These are phyloP conservation scores for Aspergillus nomiae DNA, from an alignment of 2,329 filamentous ascomycete genomes.

Conservation along the genomic window DNA sequence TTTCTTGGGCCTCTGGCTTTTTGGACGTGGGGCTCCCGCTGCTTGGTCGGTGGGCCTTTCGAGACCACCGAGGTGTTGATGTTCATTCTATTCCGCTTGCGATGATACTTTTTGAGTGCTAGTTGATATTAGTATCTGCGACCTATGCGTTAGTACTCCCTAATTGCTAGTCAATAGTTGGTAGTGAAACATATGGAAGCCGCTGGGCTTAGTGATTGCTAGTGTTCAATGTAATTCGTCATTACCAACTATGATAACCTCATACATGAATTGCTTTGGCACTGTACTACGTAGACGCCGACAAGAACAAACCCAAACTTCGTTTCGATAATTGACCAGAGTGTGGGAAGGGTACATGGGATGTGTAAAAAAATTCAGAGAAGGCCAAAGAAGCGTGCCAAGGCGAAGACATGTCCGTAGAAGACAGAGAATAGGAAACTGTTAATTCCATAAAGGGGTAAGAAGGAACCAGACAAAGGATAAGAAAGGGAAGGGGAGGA, in stretches of 20 bases:
- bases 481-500: constrained; percentile 20
- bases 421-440: constrained; percentile 4
- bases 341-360: not conserved
- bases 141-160: not conserved
- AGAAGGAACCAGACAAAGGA: constrained; percentile 23
- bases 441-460: constrained; percentile 24
- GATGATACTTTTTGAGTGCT: not conserved
- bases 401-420: not conserved
- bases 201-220: not conserved
- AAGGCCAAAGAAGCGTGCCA: not conserved
- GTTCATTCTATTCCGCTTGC: not conserved
- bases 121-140: not conserved
- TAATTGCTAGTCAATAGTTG: not conserved
- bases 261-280: not conserved
- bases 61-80: not conserved
- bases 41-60: not conserved
- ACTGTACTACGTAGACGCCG: not conserved
- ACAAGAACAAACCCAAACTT: constrained; percentile 3
- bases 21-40: constrained; percentile 10
- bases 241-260: not conserved
- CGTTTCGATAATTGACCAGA: not conserved
- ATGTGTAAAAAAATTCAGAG: not conserved
- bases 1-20: not conserved
- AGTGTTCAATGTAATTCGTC: not conserved
- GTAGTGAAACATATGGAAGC: not conserved